Evolutionary conservation across 371 early-diverging fungal genomes (phyloP).

Genomic region (Mycotypha africana): DNA sequence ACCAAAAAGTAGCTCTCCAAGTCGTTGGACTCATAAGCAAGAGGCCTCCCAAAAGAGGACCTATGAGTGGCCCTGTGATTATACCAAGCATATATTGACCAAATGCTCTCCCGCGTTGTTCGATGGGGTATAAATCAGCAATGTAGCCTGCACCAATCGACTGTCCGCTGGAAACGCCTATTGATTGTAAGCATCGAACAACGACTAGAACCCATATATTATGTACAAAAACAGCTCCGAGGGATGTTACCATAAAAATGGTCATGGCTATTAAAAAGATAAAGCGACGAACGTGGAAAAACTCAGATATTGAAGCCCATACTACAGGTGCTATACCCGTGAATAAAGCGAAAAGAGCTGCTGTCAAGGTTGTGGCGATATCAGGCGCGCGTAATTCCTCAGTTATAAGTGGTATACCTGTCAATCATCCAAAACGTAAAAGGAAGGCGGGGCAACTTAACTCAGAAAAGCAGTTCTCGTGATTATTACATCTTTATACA

Average conservation of each 20-base stretch:
- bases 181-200: slow-evolving; percentile 66
- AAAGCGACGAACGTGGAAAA: slow-evolving; percentile 48
- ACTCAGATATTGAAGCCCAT: slow-evolving; percentile 67
- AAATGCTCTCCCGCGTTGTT: slow-evolving; percentile 27
- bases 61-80: slow-evolving; percentile 26
- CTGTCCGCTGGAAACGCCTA: slow-evolving; percentile 61
- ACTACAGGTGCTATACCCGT: slow-evolving; percentile 59
- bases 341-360: slow-evolving; percentile 49
- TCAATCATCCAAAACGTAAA: not conserved
- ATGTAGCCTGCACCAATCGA: slow-evolving; percentile 58
- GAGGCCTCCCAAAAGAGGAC: slow-evolving; percentile 26
- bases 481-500: too few relatives aligned
- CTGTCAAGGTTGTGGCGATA: slow-evolving; percentile 48
- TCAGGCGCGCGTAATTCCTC: slow-evolving; percentile 40
- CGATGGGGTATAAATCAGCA: slow-evolving; percentile 21
- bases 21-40: slow-evolving; percentile 18
- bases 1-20: slow-evolving; percentile 29
- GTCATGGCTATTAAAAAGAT: slow-evolving; percentile 52
- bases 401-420: slow-evolving; percentile 43
- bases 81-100: slow-evolving; percentile 47
- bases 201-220: slow-evolving; percentile 55
- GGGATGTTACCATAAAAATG: slow-evolving; percentile 56
- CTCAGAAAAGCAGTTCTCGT: too few relatives aligned
- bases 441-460: too few relatives aligned
- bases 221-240: slow-evolving; percentile 61